Conservation (phyloP, 148 eudicot species). For the Fallopia convolvulus region DNA sequence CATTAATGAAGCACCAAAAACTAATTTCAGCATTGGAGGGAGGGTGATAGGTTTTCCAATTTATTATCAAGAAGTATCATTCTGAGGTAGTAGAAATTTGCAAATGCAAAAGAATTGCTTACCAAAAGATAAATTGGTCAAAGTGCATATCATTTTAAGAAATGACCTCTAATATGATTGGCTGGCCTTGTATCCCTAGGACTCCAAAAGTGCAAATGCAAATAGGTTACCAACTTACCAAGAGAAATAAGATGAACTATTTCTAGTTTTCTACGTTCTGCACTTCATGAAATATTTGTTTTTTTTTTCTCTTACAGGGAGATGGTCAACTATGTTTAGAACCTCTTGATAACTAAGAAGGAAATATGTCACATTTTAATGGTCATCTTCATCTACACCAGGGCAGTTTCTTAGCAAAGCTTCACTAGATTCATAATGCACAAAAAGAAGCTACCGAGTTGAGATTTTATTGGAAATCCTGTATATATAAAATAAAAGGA, state of each 20-base stretch:
- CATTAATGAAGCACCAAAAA: not conserved
- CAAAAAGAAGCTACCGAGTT: constrained; percentile 12
- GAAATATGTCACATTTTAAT: constrained; percentile 21
- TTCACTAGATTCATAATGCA: constrained; percentile 75
- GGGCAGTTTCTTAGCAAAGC: constrained; percentile 61
- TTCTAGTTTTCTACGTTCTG: not conserved
- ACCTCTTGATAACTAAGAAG: not conserved
- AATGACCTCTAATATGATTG: not conserved
- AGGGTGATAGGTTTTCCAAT: not conserved
- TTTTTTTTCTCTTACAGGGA: not conserved
- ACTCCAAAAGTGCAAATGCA: not conserved
- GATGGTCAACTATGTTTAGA: not conserved
- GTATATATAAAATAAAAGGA: not conserved
- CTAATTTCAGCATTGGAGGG: not conserved
- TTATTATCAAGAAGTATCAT: not conserved
- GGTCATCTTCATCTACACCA: constrained; percentile 80
- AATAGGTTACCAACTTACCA: not conserved
- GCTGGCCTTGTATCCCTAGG: not conserved
- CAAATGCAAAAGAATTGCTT: not conserved
- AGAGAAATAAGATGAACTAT: not conserved
- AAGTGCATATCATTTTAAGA: not conserved
- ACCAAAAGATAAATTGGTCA: not conserved
- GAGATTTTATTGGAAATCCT: not conserved
- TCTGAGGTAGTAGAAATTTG: not conserved
- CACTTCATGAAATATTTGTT: not conserved